These are phyloP conservation scores for Tetrapisispora phaffii DNA, from an alignment of 805 yeast species.

Conservation along the genomic window DNA sequence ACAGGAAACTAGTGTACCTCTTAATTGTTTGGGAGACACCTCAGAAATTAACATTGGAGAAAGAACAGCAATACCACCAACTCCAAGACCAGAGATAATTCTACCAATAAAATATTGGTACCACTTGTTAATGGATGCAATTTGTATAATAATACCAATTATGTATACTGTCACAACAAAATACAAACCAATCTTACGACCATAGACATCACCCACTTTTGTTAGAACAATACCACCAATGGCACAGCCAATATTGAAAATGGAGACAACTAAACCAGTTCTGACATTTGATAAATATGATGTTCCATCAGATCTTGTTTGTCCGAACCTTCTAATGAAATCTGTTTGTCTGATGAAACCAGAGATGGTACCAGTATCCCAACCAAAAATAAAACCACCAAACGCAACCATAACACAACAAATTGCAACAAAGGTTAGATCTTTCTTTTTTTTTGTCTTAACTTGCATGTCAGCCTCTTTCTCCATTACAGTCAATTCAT, in stretches of 20 bases:
- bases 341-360: slow-evolving; percentile 48
- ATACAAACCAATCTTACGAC: slow-evolving; percentile 57
- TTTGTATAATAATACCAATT: slow-evolving; percentile 61
- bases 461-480: slow-evolving; percentile 7
- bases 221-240: slow-evolving; percentile 57
- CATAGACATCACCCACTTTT: slow-evolving; percentile 50
- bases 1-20: slow-evolving; percentile 67
- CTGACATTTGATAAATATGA: slow-evolving; percentile 20
- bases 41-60: slow-evolving; percentile 61
- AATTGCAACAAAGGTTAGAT: slow-evolving; percentile 21
- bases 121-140: slow-evolving; percentile 48
- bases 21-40: slow-evolving; percentile 34
- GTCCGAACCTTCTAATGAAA: slow-evolving; percentile 21
- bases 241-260: slow-evolving; percentile 69
- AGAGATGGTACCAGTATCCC: slow-evolving; percentile 65
- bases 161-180: slow-evolving; percentile 51
- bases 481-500: slow-evolving; percentile 30
- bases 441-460: slow-evolving; percentile 21
- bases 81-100: slow-evolving; percentile 61
- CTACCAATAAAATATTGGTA: slow-evolving; percentile 67
- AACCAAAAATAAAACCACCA: slow-evolving; percentile 71
- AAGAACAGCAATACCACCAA: slow-evolving; percentile 67
- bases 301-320: slow-evolving; percentile 12
- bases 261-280: slow-evolving; percentile 29
- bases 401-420: slow-evolving; percentile 46